Evolutionary conservation across 2,329 filamentous ascomycete genomes (phyloP).

Genomic region (Calonectria pauciramosa): DNA sequence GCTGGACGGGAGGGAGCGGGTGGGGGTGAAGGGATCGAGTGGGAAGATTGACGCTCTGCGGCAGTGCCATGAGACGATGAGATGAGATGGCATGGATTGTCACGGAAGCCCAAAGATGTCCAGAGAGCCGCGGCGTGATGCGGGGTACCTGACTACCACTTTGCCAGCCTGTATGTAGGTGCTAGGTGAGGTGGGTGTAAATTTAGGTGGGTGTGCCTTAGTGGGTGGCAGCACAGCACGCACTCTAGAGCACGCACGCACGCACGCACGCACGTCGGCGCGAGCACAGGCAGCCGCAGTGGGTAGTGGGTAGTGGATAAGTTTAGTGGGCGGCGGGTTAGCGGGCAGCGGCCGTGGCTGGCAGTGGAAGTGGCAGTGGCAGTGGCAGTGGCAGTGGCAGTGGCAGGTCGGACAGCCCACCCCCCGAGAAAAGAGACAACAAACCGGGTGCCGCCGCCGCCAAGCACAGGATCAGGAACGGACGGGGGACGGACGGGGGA

Average conservation of each 20-base stretch:
- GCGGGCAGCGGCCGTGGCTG: not conserved
- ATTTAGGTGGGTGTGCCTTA: not conserved
- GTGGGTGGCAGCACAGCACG: not conserved
- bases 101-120: constrained; percentile 27
- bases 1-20: constrained; percentile 8
- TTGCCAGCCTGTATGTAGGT: not conserved
- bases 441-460: not conserved
- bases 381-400: not conserved
- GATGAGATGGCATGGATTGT: constrained; percentile 22
- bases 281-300: not conserved
- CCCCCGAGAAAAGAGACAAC: constrained; percentile 25
- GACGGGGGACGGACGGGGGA: not conserved
- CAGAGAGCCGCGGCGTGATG: constrained; percentile 26
- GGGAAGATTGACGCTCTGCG: constrained; percentile 1
- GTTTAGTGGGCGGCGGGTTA: too few relatives aligned
- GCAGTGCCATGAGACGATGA: constrained; percentile 2
- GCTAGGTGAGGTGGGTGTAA: not conserved
- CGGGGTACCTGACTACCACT: constrained; percentile 18
- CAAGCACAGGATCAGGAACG: not conserved
- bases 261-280: not conserved
- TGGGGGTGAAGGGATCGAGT: constrained; percentile 3
- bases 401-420: not conserved
- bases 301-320: not conserved
- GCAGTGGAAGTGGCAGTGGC: not conserved
- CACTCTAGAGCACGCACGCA: not conserved